Evolutionary conservation across 2,329 filamentous ascomycete genomes (phyloP).

Genomic region (Epichloe festucae): DNA sequence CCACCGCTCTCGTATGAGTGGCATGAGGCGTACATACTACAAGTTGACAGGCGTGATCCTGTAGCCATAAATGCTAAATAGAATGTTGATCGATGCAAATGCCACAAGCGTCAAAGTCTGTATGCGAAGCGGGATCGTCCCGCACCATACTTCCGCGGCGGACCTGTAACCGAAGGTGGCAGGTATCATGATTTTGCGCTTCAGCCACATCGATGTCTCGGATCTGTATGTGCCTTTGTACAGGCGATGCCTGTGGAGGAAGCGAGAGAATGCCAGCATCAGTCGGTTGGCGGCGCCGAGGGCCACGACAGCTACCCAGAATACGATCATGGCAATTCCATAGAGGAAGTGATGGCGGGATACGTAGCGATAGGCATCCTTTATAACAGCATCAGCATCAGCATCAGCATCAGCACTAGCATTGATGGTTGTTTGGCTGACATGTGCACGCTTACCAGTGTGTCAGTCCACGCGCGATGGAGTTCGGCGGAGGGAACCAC

Average conservation of each 20-base stretch:
- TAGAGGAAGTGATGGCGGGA: conserved; percentile 22
- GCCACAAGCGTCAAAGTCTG: conserved; percentile 26
- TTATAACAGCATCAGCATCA: neutral
- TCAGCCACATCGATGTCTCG: conserved; percentile 15
- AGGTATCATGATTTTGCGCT: conserved; percentile 22
- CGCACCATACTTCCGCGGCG: conserved; percentile 31
- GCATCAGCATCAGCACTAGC: neutral
- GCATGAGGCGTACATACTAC: conserved; percentile 19
- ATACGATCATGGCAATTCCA: conserved; percentile 23
- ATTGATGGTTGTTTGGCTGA: neutral
- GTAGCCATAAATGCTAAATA: conserved; percentile 24
- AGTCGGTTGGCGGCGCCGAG: conserved; percentile 23
- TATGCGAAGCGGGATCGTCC: conserved; percentile 30
- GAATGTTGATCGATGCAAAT: conserved; percentile 27
- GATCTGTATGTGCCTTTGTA: neutral
- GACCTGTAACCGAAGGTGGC: conserved; percentile 31
- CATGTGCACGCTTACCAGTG: conserved; percentile 17
- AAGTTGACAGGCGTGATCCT: conserved; percentile 23
- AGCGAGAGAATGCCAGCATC: conserved; percentile 5
- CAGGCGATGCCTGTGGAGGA: neutral
- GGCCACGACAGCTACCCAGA: conserved; percentile 26
- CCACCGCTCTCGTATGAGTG: neutral
- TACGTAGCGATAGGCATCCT: conserved; percentile 20
- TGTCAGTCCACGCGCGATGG: conserved; percentile 23
- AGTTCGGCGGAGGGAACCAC: conserved; percentile 22